A percentile compares a stretch with the other conserved stretches of the same genome.
Evolutionary conservation across 768 basidiomycete genomes (phyloP).

Genomic region (Hortiboletus flavorubellus): DNA sequence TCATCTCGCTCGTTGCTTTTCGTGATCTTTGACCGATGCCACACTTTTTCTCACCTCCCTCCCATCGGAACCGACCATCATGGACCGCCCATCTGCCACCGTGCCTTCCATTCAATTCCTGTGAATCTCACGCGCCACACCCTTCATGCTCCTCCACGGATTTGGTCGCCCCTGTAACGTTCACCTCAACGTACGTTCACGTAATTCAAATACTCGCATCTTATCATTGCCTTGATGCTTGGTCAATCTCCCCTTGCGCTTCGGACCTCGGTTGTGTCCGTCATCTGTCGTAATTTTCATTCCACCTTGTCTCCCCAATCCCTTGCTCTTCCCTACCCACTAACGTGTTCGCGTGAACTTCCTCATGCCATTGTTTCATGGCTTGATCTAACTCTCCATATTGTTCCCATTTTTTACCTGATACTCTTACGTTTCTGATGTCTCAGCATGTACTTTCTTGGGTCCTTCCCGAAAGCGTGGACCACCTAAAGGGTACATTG

Average conservation of each 20-base stretch:
- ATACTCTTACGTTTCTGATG: constrained; percentile 2
- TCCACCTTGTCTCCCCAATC: constrained; percentile 12
- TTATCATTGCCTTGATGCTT: constrained; percentile 1
- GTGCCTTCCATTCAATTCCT: constrained; percentile 2
- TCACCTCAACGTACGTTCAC: constrained; percentile 11
- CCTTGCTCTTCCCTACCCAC: background rate
- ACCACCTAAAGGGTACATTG: constrained; percentile 92
- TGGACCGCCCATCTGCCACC: background rate
- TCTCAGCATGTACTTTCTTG: constrained; percentile 69
- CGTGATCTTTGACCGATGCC: constrained; percentile 11
- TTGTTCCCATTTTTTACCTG: constrained; percentile 8
- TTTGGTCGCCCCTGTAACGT: constrained; percentile 5
- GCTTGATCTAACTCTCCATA: background rate
- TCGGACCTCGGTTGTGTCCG: constrained; percentile 6
- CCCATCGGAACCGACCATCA: constrained; percentile 9
- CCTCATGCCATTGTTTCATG: background rate
- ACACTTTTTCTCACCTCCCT: background rate
- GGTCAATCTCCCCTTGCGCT: background rate
- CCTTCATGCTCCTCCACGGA: background rate
- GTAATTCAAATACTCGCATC: constrained; percentile 12
- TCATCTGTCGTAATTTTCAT: constrained; percentile 17
- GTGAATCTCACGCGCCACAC: background rate
- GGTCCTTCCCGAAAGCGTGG: constrained; percentile 81
- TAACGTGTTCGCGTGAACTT: constrained; percentile 6
- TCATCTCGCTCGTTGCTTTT: background rate